Base-by-base conservation (phyloP, 2,329 filamentous ascomycete genomes). In the Monosporascus sp. region DNA sequence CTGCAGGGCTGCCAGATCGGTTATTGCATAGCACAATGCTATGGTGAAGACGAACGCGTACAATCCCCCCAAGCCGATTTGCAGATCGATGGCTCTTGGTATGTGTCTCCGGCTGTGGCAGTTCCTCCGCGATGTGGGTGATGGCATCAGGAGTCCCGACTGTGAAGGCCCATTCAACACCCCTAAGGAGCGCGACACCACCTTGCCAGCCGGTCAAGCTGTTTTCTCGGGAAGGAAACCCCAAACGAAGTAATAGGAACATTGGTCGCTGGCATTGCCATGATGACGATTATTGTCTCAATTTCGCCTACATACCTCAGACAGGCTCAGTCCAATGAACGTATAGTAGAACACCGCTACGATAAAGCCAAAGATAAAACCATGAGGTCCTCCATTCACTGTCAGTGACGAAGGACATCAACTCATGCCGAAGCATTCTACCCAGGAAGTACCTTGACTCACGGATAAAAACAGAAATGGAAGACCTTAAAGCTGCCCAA, bases 81-180 rank as follows among this genome's bases (percentile, higher is more conserved):
- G 74, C 4, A 81, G 70, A 19, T 73, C 73, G 26, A 82, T 79
- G 2, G 71, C 75, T 51, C 73, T 76, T 16, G 81, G 81, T 4
- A 81, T 68, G 56, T 82, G 79, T 52, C 63, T 61, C 69, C 7
- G 75, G 75, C 17, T 71, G 65, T 0, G 71, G 81, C 20, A 85
- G 78, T 66, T 86, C 82, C 65, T 86, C 83, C 5, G 81, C 79
- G 61, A 85, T 72, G 66, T 86, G 84, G 8, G 77, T 80, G 19
- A 85, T 81, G 52, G 81, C 79, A 65, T 87, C 84, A 3, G 83
- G 81, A 0, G 82, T 86, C 19, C 85, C 84, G 26, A 88, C 81
- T 20, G 82, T 83, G 63, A 84, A 87, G 11, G 84, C 82, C 5
- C 84, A 60, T 87, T 87, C 24, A 88, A 73, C 66, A 87, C 85